Base-by-base conservation (phyloP, 2,329 filamentous ascomycete species). In the Knoxdaviesia capensis region DNA sequence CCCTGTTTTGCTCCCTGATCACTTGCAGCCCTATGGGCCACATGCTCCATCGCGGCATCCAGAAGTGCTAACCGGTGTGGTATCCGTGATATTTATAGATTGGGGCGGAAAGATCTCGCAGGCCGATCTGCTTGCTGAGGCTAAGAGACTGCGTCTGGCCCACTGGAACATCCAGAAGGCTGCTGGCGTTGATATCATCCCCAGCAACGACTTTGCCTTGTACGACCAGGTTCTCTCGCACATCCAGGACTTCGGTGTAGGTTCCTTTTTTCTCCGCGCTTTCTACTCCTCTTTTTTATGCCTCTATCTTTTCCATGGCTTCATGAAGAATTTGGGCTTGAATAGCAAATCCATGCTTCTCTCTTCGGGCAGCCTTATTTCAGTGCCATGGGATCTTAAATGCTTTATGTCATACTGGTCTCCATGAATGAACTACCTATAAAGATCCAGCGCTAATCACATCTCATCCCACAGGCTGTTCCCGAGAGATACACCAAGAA, bases 101-200 rank as follows among this genome's bases (percentile, higher is more conserved):
- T 98, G 90, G 90, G 80, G 69, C 57, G 88, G 81, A 64, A 98
- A 96, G 74, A 71, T 94, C 63, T 87, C 84, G 49, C 84, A 87
- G 59, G 76, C 81, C 49, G 86, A 93, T 48, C 84, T 98, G 53
- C 72, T 96, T 53, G 73, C 77, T 48, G 90, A 96, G 77, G 90
- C 82, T 63, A 96, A 96, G 83, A 78, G 86, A 62, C 84, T 98
- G 47, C 83, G 90, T 70, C 73, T 87, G 52, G 86, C 80, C 57
- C 90, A 98, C 77, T 98, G 90, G 90, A 86, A 94, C 71, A 93
- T 98, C 68, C 90, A 98, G 74, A 88, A 98, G 74, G 78, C 92
- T 66, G 90, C 90, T 52, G 90, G 90, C 59, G 87, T 96, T 64
- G 84, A 94, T 59, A 71, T 90, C 68, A 94, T 98, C 60, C 90